Evolutionary conservation across 495 filamentous ascomycete species (phyloP).

Genomic region (Zalerion maritima): DNA sequence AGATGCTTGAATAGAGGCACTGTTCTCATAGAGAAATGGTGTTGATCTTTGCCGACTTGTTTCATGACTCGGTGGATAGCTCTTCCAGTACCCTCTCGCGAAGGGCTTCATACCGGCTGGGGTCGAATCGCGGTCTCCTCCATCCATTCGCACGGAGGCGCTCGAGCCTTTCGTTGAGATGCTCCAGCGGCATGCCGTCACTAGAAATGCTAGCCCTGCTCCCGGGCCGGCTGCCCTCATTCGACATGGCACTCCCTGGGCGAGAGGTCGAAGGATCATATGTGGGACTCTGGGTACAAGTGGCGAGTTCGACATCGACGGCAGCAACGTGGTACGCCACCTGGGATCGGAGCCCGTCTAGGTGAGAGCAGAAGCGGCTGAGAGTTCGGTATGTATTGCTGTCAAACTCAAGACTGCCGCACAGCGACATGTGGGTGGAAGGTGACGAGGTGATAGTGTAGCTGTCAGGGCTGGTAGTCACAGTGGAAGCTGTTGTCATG

Average conservation of each 20-base stretch:
- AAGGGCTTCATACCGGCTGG: conserved; percentile 29
- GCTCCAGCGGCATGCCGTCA: conserved; percentile 2
- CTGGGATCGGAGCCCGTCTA: conserved; percentile 23
- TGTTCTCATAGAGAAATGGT: not conserved
- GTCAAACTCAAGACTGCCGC: no score
- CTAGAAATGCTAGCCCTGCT: conserved; percentile 4
- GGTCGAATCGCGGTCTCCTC: conserved; percentile 35
- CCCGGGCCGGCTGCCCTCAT: not conserved
- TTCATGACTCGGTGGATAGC: conserved; percentile 9
- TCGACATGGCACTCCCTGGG: conserved; percentile 1
- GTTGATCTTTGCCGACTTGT: not conserved
- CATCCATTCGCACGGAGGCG: conserved; percentile 29
- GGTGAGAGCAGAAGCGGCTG: conserved; percentile 26
- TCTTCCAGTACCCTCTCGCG: conserved; percentile 32
- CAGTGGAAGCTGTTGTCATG: no score
- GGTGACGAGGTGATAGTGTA: no score
- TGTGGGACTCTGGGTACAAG: conserved; percentile 4
- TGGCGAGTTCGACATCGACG: conserved; percentile 19
- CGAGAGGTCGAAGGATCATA: conserved; percentile 2
- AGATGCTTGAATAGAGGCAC: conserved; percentile 1
- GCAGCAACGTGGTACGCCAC: conserved; percentile 24
- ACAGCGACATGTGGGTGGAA: no score
- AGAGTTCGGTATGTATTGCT: no score
- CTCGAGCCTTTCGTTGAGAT: conserved; percentile 14
- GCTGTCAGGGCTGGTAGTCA: no score